Conservation (phyloP, 1,284 basidiomycete species). For the Tilletia indica region DNA sequence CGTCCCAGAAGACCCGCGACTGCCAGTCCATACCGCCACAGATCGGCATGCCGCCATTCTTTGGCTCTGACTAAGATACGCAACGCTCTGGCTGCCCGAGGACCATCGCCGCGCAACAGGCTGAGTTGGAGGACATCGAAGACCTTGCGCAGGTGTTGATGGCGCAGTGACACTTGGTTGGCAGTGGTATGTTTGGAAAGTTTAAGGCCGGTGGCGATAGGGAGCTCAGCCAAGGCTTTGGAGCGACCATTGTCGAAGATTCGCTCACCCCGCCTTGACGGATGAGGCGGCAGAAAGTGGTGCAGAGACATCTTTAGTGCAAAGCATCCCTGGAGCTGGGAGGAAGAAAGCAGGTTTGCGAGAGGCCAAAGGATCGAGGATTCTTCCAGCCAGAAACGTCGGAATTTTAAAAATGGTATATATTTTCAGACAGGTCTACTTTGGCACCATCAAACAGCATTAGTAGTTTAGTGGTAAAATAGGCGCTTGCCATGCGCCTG, state of each 20-base stretch:
- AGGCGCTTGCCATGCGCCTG: conserved; percentile 13
- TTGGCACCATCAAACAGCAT: not conserved
- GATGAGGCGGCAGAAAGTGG: not conserved
- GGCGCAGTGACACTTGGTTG: not conserved
- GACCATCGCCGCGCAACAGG: conserved; percentile 7
- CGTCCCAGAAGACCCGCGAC: conserved; percentile 6
- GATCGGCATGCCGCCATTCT: conserved; percentile 12
- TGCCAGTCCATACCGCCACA: conserved; percentile 18
- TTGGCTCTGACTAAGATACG: conserved; percentile 12
- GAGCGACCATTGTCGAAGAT: not conserved
- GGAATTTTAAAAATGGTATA: not conserved
- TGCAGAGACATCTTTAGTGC: not conserved
- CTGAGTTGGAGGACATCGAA: conserved; percentile 17
- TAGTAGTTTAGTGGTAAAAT: conserved; percentile 20
- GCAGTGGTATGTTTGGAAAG: not conserved
- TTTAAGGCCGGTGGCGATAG: not conserved
- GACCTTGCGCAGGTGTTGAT: conserved; percentile 5
- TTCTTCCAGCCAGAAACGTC: too few species aligned
- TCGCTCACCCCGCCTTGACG: not conserved
- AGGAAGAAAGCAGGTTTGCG: too few species aligned
- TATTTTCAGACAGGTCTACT: not conserved
- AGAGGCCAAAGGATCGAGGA: too few species aligned
- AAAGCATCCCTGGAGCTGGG: too few species aligned
- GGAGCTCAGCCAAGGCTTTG: not conserved
- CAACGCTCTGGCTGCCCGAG: conserved; percentile 17